phyloP scores from a whole-genome alignment of 139 green algal species.

The Ettlia oleoabundans region DNA sequence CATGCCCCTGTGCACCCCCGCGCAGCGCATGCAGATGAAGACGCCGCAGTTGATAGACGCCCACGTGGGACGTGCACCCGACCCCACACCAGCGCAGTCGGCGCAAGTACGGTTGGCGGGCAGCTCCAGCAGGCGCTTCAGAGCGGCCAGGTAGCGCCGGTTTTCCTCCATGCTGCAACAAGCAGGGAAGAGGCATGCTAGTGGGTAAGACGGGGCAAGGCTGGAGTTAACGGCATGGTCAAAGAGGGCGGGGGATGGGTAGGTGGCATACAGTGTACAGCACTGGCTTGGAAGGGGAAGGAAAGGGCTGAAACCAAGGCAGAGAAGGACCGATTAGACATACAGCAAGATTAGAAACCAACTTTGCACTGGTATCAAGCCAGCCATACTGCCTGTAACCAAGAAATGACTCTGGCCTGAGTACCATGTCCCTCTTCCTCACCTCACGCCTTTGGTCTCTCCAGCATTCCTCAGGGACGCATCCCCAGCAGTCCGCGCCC shows the following conservation, averaged over 20 bases:
- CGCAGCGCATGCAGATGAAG: constrained; percentile 74
- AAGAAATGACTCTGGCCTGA: no score
- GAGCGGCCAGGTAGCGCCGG: constrained; percentile 59
- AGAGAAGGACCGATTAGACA: no score
- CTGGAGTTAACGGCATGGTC: no score
- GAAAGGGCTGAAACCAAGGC: no score
- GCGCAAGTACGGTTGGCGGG: constrained; percentile 67
- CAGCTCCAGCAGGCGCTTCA: constrained; percentile 58
- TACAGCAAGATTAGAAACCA: no score
- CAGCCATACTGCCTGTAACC: not conserved
- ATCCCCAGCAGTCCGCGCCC: not conserved
- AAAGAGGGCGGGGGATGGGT: no score
- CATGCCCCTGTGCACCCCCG: constrained; percentile 53
- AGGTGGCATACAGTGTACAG: no score
- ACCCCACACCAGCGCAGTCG: constrained; percentile 58
- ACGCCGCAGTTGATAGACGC: constrained; percentile 76
- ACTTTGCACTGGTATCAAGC: no score
- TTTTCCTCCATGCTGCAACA: constrained; percentile 74
- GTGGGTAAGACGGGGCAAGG: not conserved
- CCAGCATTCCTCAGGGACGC: constrained; percentile 53
- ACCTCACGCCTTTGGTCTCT: constrained; percentile 73
- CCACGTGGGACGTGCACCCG: constrained; percentile 65
- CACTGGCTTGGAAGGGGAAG: no score
- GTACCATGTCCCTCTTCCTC: no score
- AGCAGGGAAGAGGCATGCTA: not conserved